A percentile compares a stretch with the other conserved stretches of the same genome.
Evolutionary conservation across 345 rosid species (phyloP).

Genomic region (Zanthoxylum bungeanum): DNA sequence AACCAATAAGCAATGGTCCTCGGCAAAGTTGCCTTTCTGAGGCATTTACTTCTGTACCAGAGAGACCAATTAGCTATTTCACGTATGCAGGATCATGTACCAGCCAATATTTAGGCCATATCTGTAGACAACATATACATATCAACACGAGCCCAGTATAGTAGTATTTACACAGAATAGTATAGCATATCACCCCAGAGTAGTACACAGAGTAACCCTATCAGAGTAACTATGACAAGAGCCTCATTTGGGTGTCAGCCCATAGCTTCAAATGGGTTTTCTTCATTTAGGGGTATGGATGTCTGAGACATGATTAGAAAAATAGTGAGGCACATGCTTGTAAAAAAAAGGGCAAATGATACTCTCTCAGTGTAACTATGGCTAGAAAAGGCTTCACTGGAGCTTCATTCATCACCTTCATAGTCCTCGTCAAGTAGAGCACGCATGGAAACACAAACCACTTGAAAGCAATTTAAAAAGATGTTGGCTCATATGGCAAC

Average conservation of each 20-base stretch:
- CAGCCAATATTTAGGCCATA: no score
- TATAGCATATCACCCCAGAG: not conserved
- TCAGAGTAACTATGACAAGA: slow-evolving; percentile 52
- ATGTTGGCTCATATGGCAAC: slow-evolving; percentile 8
- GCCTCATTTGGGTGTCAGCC: slow-evolving; percentile 36
- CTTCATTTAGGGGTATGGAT: slow-evolving; percentile 25
- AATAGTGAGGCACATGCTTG: not conserved
- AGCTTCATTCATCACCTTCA: slow-evolving; percentile 24
- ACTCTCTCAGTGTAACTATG: slow-evolving; percentile 45
- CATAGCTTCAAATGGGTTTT: slow-evolving; percentile 31
- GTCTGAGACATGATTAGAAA: not conserved
- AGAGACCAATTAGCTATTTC: no score
- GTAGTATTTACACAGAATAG: no score
- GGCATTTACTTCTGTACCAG: not conserved
- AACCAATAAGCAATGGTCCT: slow-evolving; percentile 25
- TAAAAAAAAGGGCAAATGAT: not conserved
- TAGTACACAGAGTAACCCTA: slow-evolving; percentile 3
- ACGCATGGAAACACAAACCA: not conserved
- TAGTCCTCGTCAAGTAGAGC: slow-evolving; percentile 34
- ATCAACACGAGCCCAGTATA: no score
- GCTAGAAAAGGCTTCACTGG: slow-evolving; percentile 37
- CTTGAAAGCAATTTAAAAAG: not conserved
- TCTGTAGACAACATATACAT: no score
- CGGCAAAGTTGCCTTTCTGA: slow-evolving; percentile 29
- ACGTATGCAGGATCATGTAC: no score